Base-by-base conservation (phyloP, 2,329 filamentous ascomycete genomes). In the Ascomycota sp. region DNA sequence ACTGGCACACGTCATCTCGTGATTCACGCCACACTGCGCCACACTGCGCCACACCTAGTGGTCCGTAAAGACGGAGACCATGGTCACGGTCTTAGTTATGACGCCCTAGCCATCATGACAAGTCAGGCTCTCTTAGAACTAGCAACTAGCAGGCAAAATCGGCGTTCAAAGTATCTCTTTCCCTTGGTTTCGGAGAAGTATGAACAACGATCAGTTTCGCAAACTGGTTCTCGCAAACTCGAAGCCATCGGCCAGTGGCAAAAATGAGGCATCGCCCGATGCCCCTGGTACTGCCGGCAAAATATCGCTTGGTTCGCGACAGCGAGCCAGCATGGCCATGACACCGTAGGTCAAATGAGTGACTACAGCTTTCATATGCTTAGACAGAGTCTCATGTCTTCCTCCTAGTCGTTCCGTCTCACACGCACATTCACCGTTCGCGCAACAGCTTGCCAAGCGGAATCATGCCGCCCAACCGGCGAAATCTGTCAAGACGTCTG, bases 201-300 rank as follows among this genome's bases (percentile, higher is more conserved):
- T 98, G 89, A 92, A 95, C 53, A 95, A 95, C 62, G 72, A 83
- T 30, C 81, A 93, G 47, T 98, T 98, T 48, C 76, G 89, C 35
- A 76, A 77, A 41, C 66, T 95, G 6, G 55, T 92, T 16, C 61
- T 73, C 31, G 53, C 54, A 29, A 62, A 61, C 38, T 48, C 61
- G 6, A 47, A 53, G 36, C 61, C 60, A 38, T 39, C 53, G 25
- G 44, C 50, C 39, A 38, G 54, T 43, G 37, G 52, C 38, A 55
- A 54, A 49, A 53, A 66, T 61, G 64, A 58, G 40, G 49, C 58
- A 33, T 60, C 66, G 10, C 47, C 43, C 35, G 40, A 42, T 43
- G 38, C 44, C 40, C 40, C 44, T 38, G 43, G 42, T 35, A 39
- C 45, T 9, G 41, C 39, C 30, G 43, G 36, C 25, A 56, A 63